phyloP scores from a whole-genome alignment of 192 early-diverging fungal genomes.

The Allomyces arbusculus region DNA sequence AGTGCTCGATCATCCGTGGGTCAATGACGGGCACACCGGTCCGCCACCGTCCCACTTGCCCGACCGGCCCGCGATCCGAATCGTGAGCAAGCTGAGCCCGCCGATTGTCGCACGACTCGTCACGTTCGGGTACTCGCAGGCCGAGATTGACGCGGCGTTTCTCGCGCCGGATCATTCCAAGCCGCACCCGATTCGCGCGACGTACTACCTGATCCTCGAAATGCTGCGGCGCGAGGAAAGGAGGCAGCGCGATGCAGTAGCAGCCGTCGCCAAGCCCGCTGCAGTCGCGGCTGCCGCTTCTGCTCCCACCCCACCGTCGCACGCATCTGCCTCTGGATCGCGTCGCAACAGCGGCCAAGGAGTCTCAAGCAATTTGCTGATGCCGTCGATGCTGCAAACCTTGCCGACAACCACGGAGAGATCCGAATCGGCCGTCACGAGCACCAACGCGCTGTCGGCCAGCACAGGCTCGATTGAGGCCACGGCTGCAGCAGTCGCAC shows the following conservation, averaged over 20 bases:
- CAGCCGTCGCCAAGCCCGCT: not conserved
- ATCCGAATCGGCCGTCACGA: not conserved
- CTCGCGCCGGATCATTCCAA: constrained; percentile 3
- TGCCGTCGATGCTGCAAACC: not conserved
- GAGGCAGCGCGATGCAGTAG: constrained; percentile 3
- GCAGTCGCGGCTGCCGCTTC: too few species aligned
- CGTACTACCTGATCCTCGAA: constrained; percentile 29
- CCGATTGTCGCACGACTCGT: constrained; percentile 18
- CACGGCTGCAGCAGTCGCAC: too few species aligned
- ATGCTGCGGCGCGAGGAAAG: constrained; percentile 25
- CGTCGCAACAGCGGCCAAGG: too few species aligned
- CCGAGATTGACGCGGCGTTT: constrained; percentile 22
- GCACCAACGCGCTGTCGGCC: too few species aligned
- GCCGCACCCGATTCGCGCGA: constrained; percentile 21
- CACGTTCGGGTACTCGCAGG: constrained; percentile 24
- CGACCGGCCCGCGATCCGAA: constrained; percentile 9
- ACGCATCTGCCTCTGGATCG: too few species aligned
- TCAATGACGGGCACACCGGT: constrained; percentile 44
- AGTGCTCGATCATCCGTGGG: constrained; percentile 56
- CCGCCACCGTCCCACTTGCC: constrained; percentile 46
- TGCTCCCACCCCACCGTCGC: too few species aligned
- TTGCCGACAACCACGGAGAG: not conserved
- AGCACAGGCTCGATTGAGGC: not conserved
- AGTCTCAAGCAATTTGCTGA: not conserved
- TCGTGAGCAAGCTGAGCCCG: constrained; percentile 3